Evolutionary conservation across 2,329 filamentous ascomycete species (phyloP), one percentile per base, ranked within the genome.

Genomic region (Verticillium isaacii): DNA sequence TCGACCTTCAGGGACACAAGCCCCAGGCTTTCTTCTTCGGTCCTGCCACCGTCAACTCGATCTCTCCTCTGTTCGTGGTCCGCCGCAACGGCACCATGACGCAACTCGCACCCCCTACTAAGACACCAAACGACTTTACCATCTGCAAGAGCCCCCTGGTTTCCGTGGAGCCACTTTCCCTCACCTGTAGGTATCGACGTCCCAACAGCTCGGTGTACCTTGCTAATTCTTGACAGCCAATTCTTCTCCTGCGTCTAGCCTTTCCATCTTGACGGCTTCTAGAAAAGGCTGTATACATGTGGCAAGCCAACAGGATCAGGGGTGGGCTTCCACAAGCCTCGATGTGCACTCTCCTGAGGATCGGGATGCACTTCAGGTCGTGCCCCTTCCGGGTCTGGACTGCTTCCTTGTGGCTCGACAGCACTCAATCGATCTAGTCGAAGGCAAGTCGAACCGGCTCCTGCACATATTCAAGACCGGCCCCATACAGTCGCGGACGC

Each of bases 1-100:
- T 89, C 4, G 83, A 88, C 12, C 70, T 87, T 3, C 80, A 81
- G 58, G 82, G 83, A 8, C 84, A 88, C 58, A 83, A 81, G 57
- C 84, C 86, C 0, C 80, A 85, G 50, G 81, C 86, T 1, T 86
- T 91, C 68, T 86, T 88, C 62, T 92, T 93, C 66, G 80, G 80
- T 0, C 74, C 78, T 6, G 72, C 73, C 32, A 72, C 74, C 29
- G 68, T 68, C 25, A 68, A 71, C 17, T 62, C 71, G 1, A 70
- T 77, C 1, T 79, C 81, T 1, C 77, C 80, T 12, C 72, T 92
- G 1, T 70, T 91, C 9, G 70, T 92, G 8, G 80, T 92, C 6
- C 85, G 85, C 39, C 81, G 84, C 17, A 87, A 89, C 60, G 90
- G 90, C 0, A 78, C 80, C 3, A 76, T 92, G 69, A 81, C 80